These are phyloP conservation scores for Daldinia eschscholtzii DNA, from an alignment of 2,329 filamentous ascomycete genomes.

Conservation along the genomic window DNA sequence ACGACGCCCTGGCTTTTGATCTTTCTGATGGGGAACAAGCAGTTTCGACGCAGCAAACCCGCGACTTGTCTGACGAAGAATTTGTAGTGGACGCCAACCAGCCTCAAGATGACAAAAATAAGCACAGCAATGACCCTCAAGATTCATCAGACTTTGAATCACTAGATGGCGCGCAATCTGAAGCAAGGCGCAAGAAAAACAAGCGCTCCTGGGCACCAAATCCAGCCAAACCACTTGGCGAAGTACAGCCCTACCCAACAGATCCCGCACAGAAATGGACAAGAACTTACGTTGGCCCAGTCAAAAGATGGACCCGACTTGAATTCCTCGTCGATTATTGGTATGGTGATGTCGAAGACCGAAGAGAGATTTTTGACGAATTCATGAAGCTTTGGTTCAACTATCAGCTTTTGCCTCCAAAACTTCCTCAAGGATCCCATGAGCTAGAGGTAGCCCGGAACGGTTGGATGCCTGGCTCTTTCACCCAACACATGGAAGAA, in stretches of 20 bases:
- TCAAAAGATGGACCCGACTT: slow-evolving; percentile 52
- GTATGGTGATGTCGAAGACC: slow-evolving; percentile 49
- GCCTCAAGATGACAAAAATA: slow-evolving; percentile 27
- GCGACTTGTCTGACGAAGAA: slow-evolving; percentile 47
- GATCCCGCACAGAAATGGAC: slow-evolving; percentile 53
- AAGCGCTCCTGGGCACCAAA: slow-evolving; percentile 38
- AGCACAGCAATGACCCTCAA: slow-evolving; percentile 31
- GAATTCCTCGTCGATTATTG: slow-evolving; percentile 49
- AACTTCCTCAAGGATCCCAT: slow-evolving; percentile 39
- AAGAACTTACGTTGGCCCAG: slow-evolving; percentile 51
- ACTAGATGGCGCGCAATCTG: slow-evolving; percentile 21
- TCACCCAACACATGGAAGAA: slow-evolving; percentile 43
- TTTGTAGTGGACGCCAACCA: slow-evolving; percentile 43
- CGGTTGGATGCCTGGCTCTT: slow-evolving; percentile 49
- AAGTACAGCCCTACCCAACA: slow-evolving; percentile 51
- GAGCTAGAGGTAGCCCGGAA: slow-evolving; percentile 44
- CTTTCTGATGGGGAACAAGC: slow-evolving; percentile 46
- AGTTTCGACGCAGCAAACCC: slow-evolving; percentile 12
- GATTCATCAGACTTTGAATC: slow-evolving; percentile 32
- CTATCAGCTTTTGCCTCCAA: slow-evolving; percentile 50
- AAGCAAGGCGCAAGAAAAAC: slow-evolving; percentile 33
- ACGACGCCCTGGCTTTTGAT: slow-evolving; percentile 36
- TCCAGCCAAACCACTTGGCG: slow-evolving; percentile 31
- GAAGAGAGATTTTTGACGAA: slow-evolving; percentile 42
- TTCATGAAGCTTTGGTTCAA: slow-evolving; percentile 50